Evolutionary conservation across 768 basidiomycete genomes (phyloP).

Genomic region (Strobilomyces confusus): DNA sequence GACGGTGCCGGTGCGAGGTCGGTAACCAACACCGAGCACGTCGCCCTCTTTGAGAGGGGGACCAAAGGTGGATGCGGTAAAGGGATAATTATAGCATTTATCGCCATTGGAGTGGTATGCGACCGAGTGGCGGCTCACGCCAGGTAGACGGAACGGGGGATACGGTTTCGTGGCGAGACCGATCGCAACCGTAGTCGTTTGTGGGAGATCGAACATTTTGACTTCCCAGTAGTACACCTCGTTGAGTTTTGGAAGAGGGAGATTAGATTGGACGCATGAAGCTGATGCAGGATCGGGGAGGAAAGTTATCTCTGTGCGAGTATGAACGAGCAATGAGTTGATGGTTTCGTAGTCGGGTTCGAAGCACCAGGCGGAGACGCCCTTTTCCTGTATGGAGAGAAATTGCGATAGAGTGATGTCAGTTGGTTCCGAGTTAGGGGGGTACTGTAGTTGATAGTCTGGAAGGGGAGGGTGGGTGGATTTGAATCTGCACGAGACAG

Average conservation of each 20-base stretch:
- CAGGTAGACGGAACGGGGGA: conserved; percentile 89
- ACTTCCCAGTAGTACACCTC: conserved; percentile 99
- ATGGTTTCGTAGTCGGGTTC: conserved; percentile 98
- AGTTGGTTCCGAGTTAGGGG: conserved; percentile 93
- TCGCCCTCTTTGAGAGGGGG: conserved; percentile 88
- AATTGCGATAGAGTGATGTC: conserved; percentile 99
- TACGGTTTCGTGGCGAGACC: conserved; percentile 97
- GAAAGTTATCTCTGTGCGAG: conserved; percentile 96
- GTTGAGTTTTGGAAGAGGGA: conserved; percentile 95
- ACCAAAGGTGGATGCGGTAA: conserved; percentile 81
- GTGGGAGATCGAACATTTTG: conserved; percentile 97
- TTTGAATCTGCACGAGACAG: conserved; percentile 1
- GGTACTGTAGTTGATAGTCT: conserved; percentile 86
- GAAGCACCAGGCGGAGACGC: conserved; percentile 98
- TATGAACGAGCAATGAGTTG: conserved; percentile 88
- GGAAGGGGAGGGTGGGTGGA: conserved; percentile 9
- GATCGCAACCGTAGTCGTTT: conserved; percentile 81
- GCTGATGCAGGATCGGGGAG: conserved; percentile 93
- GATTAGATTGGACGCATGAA: conserved; percentile 93
- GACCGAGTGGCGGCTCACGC: conserved; percentile 80
- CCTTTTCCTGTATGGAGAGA: conserved; percentile 98
- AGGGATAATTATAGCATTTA: conserved; percentile 96
- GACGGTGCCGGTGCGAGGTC: conserved; percentile 94
- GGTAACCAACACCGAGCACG: conserved; percentile 92
- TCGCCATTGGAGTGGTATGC: conserved; percentile 97